These are phyloP conservation scores for Teratosphaeria epicoccoides DNA, from an alignment of 2,329 filamentous ascomycete species.

Conservation along the genomic window DNA sequence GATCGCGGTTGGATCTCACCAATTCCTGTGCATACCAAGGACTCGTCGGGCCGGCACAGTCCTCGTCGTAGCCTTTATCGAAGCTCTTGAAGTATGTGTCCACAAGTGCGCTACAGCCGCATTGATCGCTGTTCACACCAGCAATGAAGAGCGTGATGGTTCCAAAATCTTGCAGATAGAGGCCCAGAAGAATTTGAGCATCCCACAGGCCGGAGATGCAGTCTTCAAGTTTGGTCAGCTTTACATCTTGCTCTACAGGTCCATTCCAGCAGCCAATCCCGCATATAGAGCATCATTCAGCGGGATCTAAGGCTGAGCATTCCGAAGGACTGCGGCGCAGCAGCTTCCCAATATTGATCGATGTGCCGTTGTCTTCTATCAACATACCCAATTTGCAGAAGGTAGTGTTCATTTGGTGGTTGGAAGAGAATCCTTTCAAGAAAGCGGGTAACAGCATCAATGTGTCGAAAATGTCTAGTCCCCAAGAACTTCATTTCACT, in stretches of 20 bases:
- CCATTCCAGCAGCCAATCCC: constrained; percentile 18
- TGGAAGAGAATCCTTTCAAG: constrained; percentile 18
- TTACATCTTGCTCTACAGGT: constrained; percentile 10
- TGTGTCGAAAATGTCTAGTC: constrained; percentile 21
- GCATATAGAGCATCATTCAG: constrained; percentile 19
- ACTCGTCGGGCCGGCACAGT: constrained; percentile 21
- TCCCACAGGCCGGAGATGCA: constrained; percentile 24
- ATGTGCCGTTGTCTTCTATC: constrained; percentile 12
- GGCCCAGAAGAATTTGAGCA: constrained; percentile 22
- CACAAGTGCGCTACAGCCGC: constrained; percentile 24
- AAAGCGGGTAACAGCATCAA: constrained; percentile 22
- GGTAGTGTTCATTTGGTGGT: constrained; percentile 14
- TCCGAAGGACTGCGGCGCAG: constrained; percentile 21
- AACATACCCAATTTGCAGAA: constrained; percentile 25
- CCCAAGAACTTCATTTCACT: constrained; percentile 23
- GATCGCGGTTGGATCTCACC: constrained; percentile 21
- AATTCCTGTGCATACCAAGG: constrained; percentile 23
- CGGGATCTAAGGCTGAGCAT: constrained; percentile 23
- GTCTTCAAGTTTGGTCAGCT: constrained; percentile 8
- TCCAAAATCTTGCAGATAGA: constrained; percentile 23
- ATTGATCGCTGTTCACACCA: constrained; percentile 25
- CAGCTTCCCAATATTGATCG: constrained; percentile 17
- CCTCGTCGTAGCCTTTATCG: constrained; percentile 23
- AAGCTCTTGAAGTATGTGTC: constrained; percentile 27
- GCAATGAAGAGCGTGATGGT: constrained; percentile 26